Evolutionary conservation across 306 rosid species (phyloP).

Genomic region (Ziziphus jujuba): DNA sequence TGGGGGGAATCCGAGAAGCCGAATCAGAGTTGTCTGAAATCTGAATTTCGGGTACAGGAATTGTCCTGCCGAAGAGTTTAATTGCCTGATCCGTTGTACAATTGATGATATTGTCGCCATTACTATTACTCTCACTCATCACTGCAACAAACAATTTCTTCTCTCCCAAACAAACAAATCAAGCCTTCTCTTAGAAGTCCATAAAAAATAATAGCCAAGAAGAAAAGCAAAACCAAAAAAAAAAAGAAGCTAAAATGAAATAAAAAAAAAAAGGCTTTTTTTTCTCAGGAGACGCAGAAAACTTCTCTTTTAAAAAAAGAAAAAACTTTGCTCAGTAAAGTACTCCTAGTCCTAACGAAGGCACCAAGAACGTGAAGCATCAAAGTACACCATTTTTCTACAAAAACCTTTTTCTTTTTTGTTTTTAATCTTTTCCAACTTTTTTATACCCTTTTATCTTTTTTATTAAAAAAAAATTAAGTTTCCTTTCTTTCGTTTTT

Average conservation of each 20-base stretch:
- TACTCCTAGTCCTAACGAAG: slow-evolving; percentile 39
- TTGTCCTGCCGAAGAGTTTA: slow-evolving; percentile 64
- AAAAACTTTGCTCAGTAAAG: slow-evolving; percentile 33
- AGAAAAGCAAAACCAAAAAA: too few relatives aligned
- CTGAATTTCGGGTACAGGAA: slow-evolving; percentile 53
- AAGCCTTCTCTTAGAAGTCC: background rate
- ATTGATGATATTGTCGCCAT: slow-evolving; percentile 3
- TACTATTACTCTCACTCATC: slow-evolving; percentile 17
- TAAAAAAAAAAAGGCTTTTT: slow-evolving; percentile 5
- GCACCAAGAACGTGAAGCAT: slow-evolving; percentile 73
- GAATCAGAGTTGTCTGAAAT: slow-evolving; percentile 29
- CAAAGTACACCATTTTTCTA: slow-evolving; percentile 32
- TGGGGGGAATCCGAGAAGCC: slow-evolving; percentile 42
- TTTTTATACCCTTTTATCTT: background rate
- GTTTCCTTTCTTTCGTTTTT: background rate
- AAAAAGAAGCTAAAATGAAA: slow-evolving; percentile 24
- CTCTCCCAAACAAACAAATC: background rate
- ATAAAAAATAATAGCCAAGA: slow-evolving; percentile 27
- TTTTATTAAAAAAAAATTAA: background rate
- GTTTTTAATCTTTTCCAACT: too few relatives aligned
- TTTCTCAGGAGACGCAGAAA: slow-evolving; percentile 10
- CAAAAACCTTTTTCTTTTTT: background rate
- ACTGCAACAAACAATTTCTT: slow-evolving; percentile 21
- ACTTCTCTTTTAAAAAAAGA: slow-evolving; percentile 17
- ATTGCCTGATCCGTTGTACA: slow-evolving; percentile 49